phyloP scores from a whole-genome alignment of 2,329 filamentous ascomycete genomes.

The Cladosporium sp. region DNA sequence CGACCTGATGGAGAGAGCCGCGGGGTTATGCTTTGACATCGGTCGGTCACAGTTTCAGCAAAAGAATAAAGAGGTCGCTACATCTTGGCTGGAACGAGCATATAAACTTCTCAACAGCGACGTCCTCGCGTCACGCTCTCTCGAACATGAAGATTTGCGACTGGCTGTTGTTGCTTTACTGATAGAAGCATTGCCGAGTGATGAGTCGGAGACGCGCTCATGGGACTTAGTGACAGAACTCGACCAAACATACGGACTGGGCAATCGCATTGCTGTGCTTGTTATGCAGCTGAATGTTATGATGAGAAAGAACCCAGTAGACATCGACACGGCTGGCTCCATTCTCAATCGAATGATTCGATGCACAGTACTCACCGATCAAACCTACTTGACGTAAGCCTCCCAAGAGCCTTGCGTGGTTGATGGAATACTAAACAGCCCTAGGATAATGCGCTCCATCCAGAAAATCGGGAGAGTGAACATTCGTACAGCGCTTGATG shows the following conservation, averaged over 20 bases:
- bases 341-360: slow-evolving; percentile 60
- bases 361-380: slow-evolving; percentile 55
- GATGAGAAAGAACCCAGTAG: slow-evolving; percentile 35
- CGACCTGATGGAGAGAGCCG: slow-evolving; percentile 55
- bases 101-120: slow-evolving; percentile 54
- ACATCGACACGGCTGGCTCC: slow-evolving; percentile 38
- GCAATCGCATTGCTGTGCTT: slow-evolving; percentile 57
- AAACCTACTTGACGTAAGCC: slow-evolving; percentile 55
- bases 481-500: slow-evolving; percentile 35
- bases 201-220: slow-evolving; percentile 48
- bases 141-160: slow-evolving; percentile 59
- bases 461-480: slow-evolving; percentile 54
- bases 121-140: slow-evolving; percentile 52
- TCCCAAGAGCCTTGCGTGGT: neutral
- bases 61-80: slow-evolving; percentile 51
- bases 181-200: slow-evolving; percentile 31
- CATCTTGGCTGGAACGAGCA: slow-evolving; percentile 70
- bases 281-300: slow-evolving; percentile 66
- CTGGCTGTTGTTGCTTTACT: slow-evolving; percentile 59
- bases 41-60: slow-evolving; percentile 56
- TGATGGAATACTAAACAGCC: neutral
- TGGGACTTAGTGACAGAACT: slow-evolving; percentile 56
- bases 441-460: slow-evolving; percentile 54
- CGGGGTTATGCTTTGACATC: slow-evolving; percentile 67
- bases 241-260: slow-evolving; percentile 55